phyloP scores from a whole-genome alignment of 768 basidiomycete species.

The Chalciporus chontae region DNA sequence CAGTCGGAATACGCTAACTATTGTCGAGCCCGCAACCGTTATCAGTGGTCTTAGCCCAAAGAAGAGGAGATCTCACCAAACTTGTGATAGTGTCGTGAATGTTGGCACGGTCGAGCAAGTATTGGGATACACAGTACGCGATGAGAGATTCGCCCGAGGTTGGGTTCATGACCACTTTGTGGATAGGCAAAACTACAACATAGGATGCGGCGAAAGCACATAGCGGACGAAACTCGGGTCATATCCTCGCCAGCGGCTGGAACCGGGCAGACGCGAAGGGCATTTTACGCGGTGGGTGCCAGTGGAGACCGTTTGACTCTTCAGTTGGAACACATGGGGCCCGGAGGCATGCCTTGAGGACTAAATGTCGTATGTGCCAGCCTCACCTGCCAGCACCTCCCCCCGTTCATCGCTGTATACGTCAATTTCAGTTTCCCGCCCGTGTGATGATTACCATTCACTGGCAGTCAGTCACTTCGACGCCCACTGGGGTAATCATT shows the following conservation, averaged over 20 bases:
- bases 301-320: not conserved
- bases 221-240: not conserved
- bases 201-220: not conserved
- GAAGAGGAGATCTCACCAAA: constrained; percentile 13
- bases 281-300: not conserved
- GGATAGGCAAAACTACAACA: not conserved
- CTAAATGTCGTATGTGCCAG: constrained; percentile 1
- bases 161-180: constrained; percentile 5
- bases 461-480: no score
- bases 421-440: constrained; percentile 9
- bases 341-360: constrained; percentile 6
- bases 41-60: not conserved
- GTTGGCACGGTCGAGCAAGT: constrained; percentile 24
- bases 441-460: no score
- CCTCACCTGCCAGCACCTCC: not conserved
- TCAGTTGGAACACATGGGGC: not conserved
- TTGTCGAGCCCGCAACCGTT: not conserved
- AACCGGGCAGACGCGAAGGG: constrained; percentile 4
- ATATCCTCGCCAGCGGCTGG: constrained; percentile 11
- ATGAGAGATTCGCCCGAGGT: constrained; percentile 6
- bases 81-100: constrained; percentile 28
- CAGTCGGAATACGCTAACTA: constrained; percentile 25
- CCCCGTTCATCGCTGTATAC: constrained; percentile 7
- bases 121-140: constrained; percentile 19
- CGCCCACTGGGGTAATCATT: no score